These are phyloP conservation scores for Ogataea trehaloabstinens DNA, from an alignment of 805 yeast species.

Conservation along the genomic window DNA sequence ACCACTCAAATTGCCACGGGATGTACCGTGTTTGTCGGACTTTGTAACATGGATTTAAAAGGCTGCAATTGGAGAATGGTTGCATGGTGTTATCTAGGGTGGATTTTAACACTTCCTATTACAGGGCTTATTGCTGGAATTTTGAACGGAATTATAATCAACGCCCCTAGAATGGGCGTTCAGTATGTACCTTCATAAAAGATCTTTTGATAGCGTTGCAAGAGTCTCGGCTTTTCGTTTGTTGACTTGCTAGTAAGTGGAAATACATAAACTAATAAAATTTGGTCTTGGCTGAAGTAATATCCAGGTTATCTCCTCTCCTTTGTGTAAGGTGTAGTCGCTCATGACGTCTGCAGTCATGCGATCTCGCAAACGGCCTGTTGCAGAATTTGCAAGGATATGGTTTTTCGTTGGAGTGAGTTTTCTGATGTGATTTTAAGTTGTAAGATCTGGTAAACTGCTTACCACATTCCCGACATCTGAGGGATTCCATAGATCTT, in stretches of 20 bases:
- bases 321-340: constrained; percentile 44
- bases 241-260: no score
- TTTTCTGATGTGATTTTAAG: constrained; percentile 47
- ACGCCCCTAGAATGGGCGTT: constrained; percentile 53
- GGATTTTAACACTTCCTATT: constrained; percentile 70
- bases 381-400: constrained; percentile 62
- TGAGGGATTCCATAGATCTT: constrained; percentile 25
- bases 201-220: background rate
- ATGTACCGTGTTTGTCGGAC: constrained; percentile 72
- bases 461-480: constrained; percentile 43
- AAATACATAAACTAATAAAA: no score
- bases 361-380: constrained; percentile 72
- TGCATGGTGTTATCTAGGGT: constrained; percentile 65
- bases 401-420: constrained; percentile 67
- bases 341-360: constrained; percentile 76
- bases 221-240: no score
- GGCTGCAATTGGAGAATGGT: constrained; percentile 80
- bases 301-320: background rate
- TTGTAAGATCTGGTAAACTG: constrained; percentile 49
- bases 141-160: constrained; percentile 57
- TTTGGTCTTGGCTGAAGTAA: no score
- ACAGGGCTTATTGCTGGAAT: constrained; percentile 74
- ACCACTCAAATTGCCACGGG: constrained; percentile 81
- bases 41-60: constrained; percentile 61
- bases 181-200: constrained; percentile 1